Evolutionary conservation across 768 basidiomycete species (phyloP).

Genomic region (Daedaleopsis sinensis): DNA sequence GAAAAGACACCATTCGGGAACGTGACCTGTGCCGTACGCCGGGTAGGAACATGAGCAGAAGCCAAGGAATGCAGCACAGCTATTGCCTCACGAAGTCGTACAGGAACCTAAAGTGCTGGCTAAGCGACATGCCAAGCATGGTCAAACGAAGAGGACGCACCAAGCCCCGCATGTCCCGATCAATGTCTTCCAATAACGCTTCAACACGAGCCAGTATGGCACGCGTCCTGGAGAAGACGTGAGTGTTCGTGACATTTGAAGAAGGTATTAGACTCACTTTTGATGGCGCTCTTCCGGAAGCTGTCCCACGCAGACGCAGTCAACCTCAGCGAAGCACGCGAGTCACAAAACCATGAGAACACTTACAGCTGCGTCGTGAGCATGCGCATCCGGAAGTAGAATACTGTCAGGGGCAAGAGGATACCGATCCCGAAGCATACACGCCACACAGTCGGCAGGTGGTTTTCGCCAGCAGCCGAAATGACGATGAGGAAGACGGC

Average conservation of each 20-base stretch:
- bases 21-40: conserved; percentile 47
- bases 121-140: not conserved
- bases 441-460: conserved; percentile 68
- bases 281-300: conserved; percentile 63
- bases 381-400: conserved; percentile 76
- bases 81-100: conserved; percentile 60
- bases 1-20: conserved; percentile 77
- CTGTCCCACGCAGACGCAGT: conserved; percentile 4
- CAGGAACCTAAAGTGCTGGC: conserved; percentile 50
- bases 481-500: conserved; percentile 70
- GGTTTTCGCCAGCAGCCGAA: conserved; percentile 62
- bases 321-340: not conserved
- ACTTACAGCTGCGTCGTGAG: conserved; percentile 59
- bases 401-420: conserved; percentile 63
- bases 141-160: conserved; percentile 35
- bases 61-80: not conserved
- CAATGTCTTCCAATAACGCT: conserved; percentile 66
- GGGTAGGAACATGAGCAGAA: not conserved
- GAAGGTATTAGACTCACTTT: conserved; percentile 42
- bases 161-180: conserved; percentile 78
- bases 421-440: conserved; percentile 69
- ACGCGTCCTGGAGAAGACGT: conserved; percentile 43
- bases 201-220: conserved; percentile 62
- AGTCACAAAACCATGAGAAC: conserved; percentile 4
- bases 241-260: not conserved